These are phyloP conservation scores for Ogataea degrootiae DNA, from an alignment of 805 yeast species.

Conservation along the genomic window DNA sequence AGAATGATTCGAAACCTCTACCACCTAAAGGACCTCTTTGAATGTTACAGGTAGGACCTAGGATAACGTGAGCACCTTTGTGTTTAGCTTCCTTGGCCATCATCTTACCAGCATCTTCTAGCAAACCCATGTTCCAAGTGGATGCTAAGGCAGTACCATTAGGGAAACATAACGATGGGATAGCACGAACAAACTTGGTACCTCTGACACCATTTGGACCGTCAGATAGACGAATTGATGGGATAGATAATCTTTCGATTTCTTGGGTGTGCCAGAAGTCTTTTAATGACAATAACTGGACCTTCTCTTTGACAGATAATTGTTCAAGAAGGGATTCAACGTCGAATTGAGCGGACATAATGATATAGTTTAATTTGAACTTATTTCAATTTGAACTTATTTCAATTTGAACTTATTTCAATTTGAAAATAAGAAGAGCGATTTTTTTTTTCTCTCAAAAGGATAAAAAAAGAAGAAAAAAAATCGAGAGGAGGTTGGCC, in stretches of 20 bases:
- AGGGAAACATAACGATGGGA: constrained; percentile 42
- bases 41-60: constrained; percentile 36
- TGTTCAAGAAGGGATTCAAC: constrained; percentile 12
- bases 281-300: constrained; percentile 17
- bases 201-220: constrained; percentile 50
- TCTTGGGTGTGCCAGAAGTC: constrained; percentile 39
- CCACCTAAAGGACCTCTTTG: constrained; percentile 46
- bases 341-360: constrained; percentile 1
- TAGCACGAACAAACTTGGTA: constrained; percentile 35
- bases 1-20: constrained; percentile 56
- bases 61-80: constrained; percentile 38
- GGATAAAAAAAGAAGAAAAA: too few relatives aligned
- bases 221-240: constrained; percentile 34
- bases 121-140: constrained; percentile 37
- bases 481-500: too few relatives aligned
- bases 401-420: too few relatives aligned
- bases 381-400: too few relatives aligned
- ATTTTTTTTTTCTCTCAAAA: too few relatives aligned
- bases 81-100: constrained; percentile 41
- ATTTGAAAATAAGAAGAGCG: too few relatives aligned
- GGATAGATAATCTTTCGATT: constrained; percentile 32
- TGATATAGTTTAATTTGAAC: too few relatives aligned
- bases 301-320: constrained; percentile 26
- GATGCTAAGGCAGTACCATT: constrained; percentile 44
- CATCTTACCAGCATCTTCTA: constrained; percentile 35